phyloP scores from a whole-genome alignment of 805 yeast species.

The Zygotorulaspora chibaensis region DNA sequence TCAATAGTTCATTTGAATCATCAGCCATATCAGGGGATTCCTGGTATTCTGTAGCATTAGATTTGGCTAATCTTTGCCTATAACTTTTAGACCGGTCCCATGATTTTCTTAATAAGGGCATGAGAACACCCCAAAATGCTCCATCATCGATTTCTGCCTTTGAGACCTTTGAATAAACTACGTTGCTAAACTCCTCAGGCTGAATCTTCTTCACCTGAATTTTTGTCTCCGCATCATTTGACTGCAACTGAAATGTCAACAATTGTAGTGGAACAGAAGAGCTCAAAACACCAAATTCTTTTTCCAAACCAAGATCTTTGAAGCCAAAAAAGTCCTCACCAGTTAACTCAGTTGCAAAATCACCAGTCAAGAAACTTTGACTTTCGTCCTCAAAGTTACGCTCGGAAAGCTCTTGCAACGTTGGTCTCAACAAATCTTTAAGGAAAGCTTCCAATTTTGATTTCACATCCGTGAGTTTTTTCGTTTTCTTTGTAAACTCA shows the following conservation, averaged over 20 bases:
- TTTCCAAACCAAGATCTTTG: constrained; percentile 87
- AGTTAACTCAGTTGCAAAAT: constrained; percentile 76
- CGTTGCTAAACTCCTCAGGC: constrained; percentile 61
- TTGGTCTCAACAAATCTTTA: constrained; percentile 79
- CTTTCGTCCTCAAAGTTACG: constrained; percentile 81
- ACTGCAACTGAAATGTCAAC: constrained; percentile 51
- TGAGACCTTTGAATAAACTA: constrained; percentile 48
- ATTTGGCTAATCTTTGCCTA: constrained; percentile 43
- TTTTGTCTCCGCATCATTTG: constrained; percentile 61
- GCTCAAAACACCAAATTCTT: constrained; percentile 80
- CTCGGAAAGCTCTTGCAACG: constrained; percentile 66
- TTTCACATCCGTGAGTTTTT: constrained; percentile 65
- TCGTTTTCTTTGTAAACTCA: constrained; percentile 62
- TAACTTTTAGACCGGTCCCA: constrained; percentile 40
- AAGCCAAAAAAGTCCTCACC: constrained; percentile 99
- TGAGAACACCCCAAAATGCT: constrained; percentile 46
- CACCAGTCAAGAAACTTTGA: constrained; percentile 92
- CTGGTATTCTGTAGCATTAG: constrained; percentile 33
- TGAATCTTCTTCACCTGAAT: constrained; percentile 48
- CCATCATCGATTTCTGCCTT: constrained; percentile 50
- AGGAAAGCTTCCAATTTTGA: constrained; percentile 63
- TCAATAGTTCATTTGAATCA: constrained; percentile 41
- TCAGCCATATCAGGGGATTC: constrained; percentile 22
- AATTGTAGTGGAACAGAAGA: constrained; percentile 87
- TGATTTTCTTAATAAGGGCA: constrained; percentile 48